These are phyloP conservation scores for Gonapodya prolifera DNA, from an alignment of 192 early-diverging fungal genomes.

Conservation along the genomic window DNA sequence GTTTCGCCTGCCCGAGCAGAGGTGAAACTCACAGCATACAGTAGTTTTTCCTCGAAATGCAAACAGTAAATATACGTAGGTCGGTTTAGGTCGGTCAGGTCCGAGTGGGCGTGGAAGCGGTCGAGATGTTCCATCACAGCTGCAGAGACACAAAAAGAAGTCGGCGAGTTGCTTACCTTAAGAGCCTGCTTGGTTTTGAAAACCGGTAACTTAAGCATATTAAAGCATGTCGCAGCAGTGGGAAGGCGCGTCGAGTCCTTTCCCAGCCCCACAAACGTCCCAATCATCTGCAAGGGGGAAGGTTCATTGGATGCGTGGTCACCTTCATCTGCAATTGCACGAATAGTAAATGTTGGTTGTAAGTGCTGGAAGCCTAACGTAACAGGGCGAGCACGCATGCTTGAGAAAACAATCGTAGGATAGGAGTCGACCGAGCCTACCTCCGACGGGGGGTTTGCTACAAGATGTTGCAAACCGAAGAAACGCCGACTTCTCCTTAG, in stretches of 20 bases:
- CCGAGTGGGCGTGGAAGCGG: no score
- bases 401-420: background rate
- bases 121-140: no score
- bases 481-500: slow-evolving; percentile 5
- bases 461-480: slow-evolving; percentile 7
- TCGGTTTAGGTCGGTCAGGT: no score
- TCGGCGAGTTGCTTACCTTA: no score
- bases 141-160: no score
- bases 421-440: background rate
- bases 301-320: background rate
- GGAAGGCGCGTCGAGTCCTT: slow-evolving; percentile 13
- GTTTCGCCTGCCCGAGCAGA: background rate
- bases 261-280: background rate
- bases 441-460: slow-evolving; percentile 43
- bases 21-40: slow-evolving; percentile 18
- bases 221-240: slow-evolving; percentile 29
- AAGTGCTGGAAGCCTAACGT: slow-evolving; percentile 32
- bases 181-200: slow-evolving; percentile 20
- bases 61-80: no score
- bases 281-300: background rate
- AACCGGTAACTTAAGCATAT: slow-evolving; percentile 27
- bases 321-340: slow-evolving; percentile 10
- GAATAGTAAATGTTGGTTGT: slow-evolving; percentile 41
- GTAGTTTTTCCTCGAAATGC: slow-evolving; percentile 20
- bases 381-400: background rate